A percentile compares a stretch with the other conserved stretches of the same genome.
Conservation (phyloP, 140 eudicot genomes). For the Ambrosia hybrid region DNA sequence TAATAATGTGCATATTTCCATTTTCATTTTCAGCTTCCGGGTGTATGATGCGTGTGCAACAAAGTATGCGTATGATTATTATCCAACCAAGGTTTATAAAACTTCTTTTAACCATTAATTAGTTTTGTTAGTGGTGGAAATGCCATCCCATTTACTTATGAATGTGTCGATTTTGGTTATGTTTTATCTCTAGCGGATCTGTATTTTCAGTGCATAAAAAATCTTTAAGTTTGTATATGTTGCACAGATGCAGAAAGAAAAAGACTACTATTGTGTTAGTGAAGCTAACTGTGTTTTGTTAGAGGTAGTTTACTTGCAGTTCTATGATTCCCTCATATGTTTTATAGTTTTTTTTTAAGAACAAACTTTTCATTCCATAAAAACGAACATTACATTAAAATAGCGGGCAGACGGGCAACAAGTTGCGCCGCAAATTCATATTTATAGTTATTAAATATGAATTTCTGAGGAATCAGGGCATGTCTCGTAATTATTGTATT, state of each 20-base stretch:
- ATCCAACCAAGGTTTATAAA: slow-evolving; percentile 66
- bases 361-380: too few relatives aligned
- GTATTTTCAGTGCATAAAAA: background rate
- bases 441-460: background rate
- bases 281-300: slow-evolving; percentile 86
- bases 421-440: too few relatives aligned
- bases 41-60: slow-evolving; percentile 86
- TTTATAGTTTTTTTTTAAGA: too few relatives aligned
- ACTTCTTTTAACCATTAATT: background rate
- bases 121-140: background rate
- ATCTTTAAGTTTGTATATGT: slow-evolving; percentile 1
- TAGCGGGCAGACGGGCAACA: too few relatives aligned
- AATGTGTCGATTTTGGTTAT: slow-evolving; percentile 1
- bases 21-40: slow-evolving; percentile 63
- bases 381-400: too few relatives aligned
- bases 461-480: too few relatives aligned
- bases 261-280: slow-evolving; percentile 89
- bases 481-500: too few relatives aligned
- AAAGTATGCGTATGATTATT: slow-evolving; percentile 45
- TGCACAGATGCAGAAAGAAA: slow-evolving; percentile 67
- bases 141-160: background rate
- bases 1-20: slow-evolving; percentile 11
- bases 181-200: background rate
- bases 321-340: background rate
- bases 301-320: slow-evolving; percentile 53